Conservation (phyloP, 2,329 filamentous ascomycete genomes). For the Claviceps purpurea region DNA sequence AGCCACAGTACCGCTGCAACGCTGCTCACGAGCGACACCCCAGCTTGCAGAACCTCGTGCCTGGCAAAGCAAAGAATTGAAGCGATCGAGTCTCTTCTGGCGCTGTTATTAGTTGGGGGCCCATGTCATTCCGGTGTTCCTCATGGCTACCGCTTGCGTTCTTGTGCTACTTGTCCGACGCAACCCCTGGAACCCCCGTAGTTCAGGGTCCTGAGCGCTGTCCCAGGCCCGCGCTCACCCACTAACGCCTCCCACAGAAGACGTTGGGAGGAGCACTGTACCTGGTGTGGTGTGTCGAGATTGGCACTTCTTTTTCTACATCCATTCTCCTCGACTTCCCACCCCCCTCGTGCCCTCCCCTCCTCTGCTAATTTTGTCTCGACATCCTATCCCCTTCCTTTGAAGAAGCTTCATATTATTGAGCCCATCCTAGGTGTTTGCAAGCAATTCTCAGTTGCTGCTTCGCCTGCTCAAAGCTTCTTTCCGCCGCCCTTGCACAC, state of each 20-base stretch:
- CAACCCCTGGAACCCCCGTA: not conserved
- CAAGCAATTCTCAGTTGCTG: slow-evolving; percentile 3
- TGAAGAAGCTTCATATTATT: slow-evolving; percentile 1
- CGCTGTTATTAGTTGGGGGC: not conserved
- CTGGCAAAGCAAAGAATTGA: not conserved
- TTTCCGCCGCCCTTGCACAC: not conserved
- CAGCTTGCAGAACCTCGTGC: not conserved
- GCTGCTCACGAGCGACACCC: not conserved
- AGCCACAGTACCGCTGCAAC: not conserved
- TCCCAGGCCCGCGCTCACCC: too few relatives aligned
- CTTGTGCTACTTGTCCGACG: not conserved
- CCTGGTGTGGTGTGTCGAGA: not conserved
- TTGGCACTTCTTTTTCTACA: slow-evolving; percentile 1
- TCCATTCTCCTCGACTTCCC: not conserved
- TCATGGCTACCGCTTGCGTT: not conserved
- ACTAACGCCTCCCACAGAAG: too few relatives aligned
- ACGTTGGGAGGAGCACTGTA: slow-evolving; percentile 2
- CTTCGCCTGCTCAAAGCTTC: slow-evolving; percentile 3
- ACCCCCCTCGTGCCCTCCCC: not conserved
- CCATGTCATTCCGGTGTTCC: not conserved
- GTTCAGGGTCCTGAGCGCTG: too few relatives aligned
- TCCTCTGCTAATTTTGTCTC: slow-evolving; percentile 3
- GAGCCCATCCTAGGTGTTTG: slow-evolving; percentile 6
- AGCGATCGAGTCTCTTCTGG: not conserved
- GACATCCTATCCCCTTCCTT: not conserved